Conservation (phyloP, 2,329 filamentous ascomycete species). For the Didymella pomorum region DNA sequence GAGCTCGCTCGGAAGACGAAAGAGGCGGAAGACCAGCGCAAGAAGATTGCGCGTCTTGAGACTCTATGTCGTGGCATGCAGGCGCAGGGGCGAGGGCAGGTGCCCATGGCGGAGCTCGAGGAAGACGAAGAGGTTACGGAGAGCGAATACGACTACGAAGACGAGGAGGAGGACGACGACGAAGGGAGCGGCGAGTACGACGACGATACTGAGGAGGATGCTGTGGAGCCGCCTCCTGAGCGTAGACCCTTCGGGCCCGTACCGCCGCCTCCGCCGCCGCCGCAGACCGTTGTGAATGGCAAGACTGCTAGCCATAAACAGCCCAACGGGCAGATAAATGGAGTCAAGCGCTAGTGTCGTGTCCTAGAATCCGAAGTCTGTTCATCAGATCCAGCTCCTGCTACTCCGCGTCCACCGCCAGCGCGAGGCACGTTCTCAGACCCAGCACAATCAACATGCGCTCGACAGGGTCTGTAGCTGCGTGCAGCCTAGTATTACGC, state of each 20-base stretch:
- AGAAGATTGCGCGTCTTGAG: slow-evolving; percentile 89
- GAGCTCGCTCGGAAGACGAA: slow-evolving; percentile 76
- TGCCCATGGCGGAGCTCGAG: slow-evolving; percentile 59
- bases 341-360: slow-evolving; percentile 48
- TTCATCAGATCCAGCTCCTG: background rate
- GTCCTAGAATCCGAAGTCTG: background rate
- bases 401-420: no score
- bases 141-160: slow-evolving; percentile 53
- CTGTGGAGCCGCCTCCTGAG: slow-evolving; percentile 41
- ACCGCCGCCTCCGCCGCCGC: slow-evolving; percentile 49
- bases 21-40: slow-evolving; percentile 79
- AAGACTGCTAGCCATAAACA: slow-evolving; percentile 50
- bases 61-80: slow-evolving; percentile 97
- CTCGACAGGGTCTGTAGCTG: no score
- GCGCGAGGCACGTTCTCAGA: no score
- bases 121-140: slow-evolving; percentile 64
- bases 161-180: slow-evolving; percentile 49
- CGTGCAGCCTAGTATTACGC: background rate
- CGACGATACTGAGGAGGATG: slow-evolving; percentile 66
- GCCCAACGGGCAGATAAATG: slow-evolving; percentile 50
- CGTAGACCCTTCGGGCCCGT: slow-evolving; percentile 49
- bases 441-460: no score
- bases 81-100: slow-evolving; percentile 84
- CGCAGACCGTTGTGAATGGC: slow-evolving; percentile 42
- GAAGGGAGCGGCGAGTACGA: slow-evolving; percentile 62